phyloP scores from a whole-genome alignment of 2,329 filamentous ascomycete genomes.

The Penicillium sp. region DNA sequence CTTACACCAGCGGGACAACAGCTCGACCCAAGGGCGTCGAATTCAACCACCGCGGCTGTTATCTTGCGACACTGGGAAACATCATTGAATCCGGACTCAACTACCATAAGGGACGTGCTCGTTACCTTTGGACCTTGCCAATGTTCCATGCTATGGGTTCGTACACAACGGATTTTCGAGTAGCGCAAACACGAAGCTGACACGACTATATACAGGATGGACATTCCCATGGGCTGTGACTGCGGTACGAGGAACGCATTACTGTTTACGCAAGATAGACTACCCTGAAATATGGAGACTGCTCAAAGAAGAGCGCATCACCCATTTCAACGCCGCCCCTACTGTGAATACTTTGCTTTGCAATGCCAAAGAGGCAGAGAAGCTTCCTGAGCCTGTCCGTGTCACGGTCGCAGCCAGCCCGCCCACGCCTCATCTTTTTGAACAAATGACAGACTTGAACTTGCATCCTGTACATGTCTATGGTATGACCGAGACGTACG shows the following conservation, averaged over 20 bases:
- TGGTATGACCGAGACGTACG: conserved; percentile 85
- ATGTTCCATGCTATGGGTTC: conserved; percentile 71
- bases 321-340: conserved; percentile 93
- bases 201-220: conserved; percentile 56
- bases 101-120: conserved; percentile 66
- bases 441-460: conserved; percentile 87
- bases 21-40: conserved; percentile 90
- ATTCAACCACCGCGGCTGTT: conserved; percentile 84
- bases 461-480: conserved; percentile 92
- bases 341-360: conserved; percentile 96
- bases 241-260: conserved; percentile 89
- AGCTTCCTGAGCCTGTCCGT: conserved; percentile 68
- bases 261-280: conserved; percentile 92
- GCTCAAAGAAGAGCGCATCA: conserved; percentile 81
- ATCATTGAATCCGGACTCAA: conserved; percentile 88
- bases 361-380: conserved; percentile 71
- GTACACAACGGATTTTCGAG: conserved; percentile 16
- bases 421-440: conserved; percentile 85
- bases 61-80: conserved; percentile 82
- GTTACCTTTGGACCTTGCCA: conserved; percentile 88
- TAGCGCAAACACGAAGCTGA: background rate
- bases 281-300: conserved; percentile 91
- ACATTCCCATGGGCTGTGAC: conserved; percentile 93
- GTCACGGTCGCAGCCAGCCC: conserved; percentile 94
- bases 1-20: conserved; percentile 93